Base-by-base conservation (phyloP, 2,329 filamentous ascomycete species). In the Fusarium beomiforme region DNA sequence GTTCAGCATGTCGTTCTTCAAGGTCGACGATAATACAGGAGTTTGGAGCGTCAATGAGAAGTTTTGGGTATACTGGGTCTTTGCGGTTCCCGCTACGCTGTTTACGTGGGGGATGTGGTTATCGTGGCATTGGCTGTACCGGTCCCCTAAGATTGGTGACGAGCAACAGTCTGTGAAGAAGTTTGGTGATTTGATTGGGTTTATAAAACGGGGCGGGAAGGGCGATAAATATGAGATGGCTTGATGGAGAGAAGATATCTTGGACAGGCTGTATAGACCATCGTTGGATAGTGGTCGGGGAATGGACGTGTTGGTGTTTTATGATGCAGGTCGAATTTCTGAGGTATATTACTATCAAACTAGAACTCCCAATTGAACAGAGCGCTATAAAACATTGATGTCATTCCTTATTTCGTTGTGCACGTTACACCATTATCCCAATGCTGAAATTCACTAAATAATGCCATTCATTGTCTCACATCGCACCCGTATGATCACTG, bases 1-100 rank as follows among this genome's bases (percentile, higher is more conserved):
- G 7, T 86, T 86, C 47, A 84, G 83, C 71, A 85, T 81, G 69
- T 81, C 80, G 0, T 86, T 86, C 46, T 85, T 85, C 64, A 72
- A 80, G 0, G 75, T 73, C 6, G 75, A 78, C 21, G 67, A 74
- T 0, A 63, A 71, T 6, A 69, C 69, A 0, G 64, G 62, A 1
- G 57, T 44, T 2, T 82, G 79, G 79, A 41, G 33, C 1, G 67
- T 82, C 0, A 79, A 79, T 2, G 39, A 51, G 6, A 72, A 77
- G 53, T 79, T 82, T n/a, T 83, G 80, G 80, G 36, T 82, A 0
- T 82, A 77, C 44, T 82, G 79, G 78, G 79, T 70, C 1, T 70
- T 79, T 57, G 75, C 79, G 1, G 46, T 79, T 23, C 78, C 79
- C 0, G 67, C 80, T 0, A 82, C 80, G 0, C 0, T 74, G 0